Base-by-base conservation (phyloP, 1,139 yeast genomes). In the Saccharomyces hybrid region DNA sequence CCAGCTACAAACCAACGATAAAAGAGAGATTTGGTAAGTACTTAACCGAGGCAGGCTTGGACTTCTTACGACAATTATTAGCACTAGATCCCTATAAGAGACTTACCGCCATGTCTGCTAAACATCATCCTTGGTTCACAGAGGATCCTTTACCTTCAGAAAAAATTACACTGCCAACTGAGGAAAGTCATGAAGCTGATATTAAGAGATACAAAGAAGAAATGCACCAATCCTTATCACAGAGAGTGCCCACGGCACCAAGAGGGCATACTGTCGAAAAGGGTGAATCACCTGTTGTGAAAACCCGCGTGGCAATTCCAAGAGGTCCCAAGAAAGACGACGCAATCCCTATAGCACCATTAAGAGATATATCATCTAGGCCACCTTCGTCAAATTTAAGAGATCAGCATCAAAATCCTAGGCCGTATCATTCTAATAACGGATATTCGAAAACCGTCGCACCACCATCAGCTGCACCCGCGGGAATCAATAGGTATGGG, bases 111-210 rank as follows among this genome's bases (percentile, higher is more conserved):
- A 69, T 79, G 57, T 88, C 83, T 54, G 97, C 97, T 0, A 71
- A 88, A 55, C 73, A 78, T 6, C 93, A 89, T 61, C 74, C 71
- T 2, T 93, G 85, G 71, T 90, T 93, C 71, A 73, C 65, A 26
- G 73, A 72, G 3, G 82, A 77, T 0, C 97, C 97, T 0, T 61
- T 76, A 26, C 90, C 96, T 0, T 74, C 81, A 14, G 56, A 61
- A n/a, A 80, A 82, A 0, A 64, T 71, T 13, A 80, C 80, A n/a
- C 71, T 88, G 50, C 93, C 95, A 0, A 87, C 85, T 62, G 90
- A 86, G 58, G 96, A 91, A 60, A 83, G 95, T 59, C 98, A 93
- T 68, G 98, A 93, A 68, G 81, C 89, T 46, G 96, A 88, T 65
- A 82, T 83, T 53, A 84, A 86, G 57, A 75, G 82, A 60, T 84